Conservation (phyloP, 768 basidiomycete genomes). For the Coprinopsis sp. region DNA sequence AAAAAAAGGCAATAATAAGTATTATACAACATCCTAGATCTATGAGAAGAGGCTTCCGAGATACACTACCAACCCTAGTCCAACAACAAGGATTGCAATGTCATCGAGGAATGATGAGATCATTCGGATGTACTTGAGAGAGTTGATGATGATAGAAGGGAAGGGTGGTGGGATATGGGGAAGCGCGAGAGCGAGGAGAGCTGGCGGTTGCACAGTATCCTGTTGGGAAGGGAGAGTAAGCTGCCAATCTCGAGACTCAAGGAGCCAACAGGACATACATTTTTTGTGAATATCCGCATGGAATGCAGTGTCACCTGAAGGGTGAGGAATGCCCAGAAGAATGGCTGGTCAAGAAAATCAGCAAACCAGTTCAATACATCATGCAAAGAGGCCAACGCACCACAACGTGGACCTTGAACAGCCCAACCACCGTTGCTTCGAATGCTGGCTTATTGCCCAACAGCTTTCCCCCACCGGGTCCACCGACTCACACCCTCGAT, state of each 20-base stretch:
- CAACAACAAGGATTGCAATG: slow-evolving; percentile 64
- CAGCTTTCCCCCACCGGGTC: slow-evolving; percentile 63
- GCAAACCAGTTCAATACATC: neutral
- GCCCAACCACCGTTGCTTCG: slow-evolving; percentile 21
- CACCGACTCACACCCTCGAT: slow-evolving; percentile 33
- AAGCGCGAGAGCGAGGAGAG: slow-evolving; percentile 52
- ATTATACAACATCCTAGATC: too few species aligned
- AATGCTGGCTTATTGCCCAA: slow-evolving; percentile 30
- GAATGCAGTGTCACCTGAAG: slow-evolving; percentile 70
- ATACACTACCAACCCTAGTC: slow-evolving; percentile 60
- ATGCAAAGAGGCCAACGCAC: slow-evolving; percentile 36
- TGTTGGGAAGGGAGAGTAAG: slow-evolving; percentile 25
- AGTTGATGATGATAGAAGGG: slow-evolving; percentile 56
- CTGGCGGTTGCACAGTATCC: slow-evolving; percentile 58
- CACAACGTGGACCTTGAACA: slow-evolving; percentile 48
- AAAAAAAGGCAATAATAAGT: too few species aligned
- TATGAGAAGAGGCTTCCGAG: too few species aligned
- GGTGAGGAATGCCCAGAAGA: slow-evolving; percentile 80
- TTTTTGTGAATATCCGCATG: slow-evolving; percentile 61
- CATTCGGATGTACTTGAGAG: slow-evolving; percentile 66
- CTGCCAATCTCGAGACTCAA: neutral
- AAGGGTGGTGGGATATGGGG: slow-evolving; percentile 65
- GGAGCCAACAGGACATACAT: slow-evolving; percentile 40
- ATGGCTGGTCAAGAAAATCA: slow-evolving; percentile 44
- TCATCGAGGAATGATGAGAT: slow-evolving; percentile 66